These are phyloP conservation scores for Fusarium illudens DNA, from an alignment of 2,329 filamentous ascomycete species.

Conservation along the genomic window DNA sequence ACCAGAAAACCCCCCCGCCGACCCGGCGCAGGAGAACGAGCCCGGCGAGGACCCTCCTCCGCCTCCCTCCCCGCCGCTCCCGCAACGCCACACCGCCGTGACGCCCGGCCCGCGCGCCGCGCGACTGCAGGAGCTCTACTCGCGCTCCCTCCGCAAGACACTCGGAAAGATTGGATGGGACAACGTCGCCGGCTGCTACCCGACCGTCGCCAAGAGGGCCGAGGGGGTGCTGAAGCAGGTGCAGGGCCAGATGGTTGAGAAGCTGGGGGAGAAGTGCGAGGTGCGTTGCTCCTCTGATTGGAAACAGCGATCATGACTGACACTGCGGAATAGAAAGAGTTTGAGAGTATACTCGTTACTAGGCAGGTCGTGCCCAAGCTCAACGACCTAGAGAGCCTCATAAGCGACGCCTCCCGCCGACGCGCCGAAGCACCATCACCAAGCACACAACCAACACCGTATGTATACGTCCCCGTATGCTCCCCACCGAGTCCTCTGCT, in stretches of 20 bases:
- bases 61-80: slow-evolving; percentile 51
- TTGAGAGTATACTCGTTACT: slow-evolving; percentile 61
- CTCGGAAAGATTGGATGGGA: slow-evolving; percentile 64
- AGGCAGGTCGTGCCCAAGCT: slow-evolving; percentile 64
- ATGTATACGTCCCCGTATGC: slow-evolving; percentile 51
- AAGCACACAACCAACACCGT: slow-evolving; percentile 57
- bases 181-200: slow-evolving; percentile 69
- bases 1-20: slow-evolving; percentile 8
- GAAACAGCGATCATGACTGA: slow-evolving; percentile 6
- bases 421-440: slow-evolving; percentile 32
- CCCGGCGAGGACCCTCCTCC: slow-evolving; percentile 8
- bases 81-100: slow-evolving; percentile 52
- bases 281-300: slow-evolving; percentile 40
- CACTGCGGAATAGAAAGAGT: slow-evolving; percentile 56
- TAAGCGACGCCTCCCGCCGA: slow-evolving; percentile 57
- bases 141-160: slow-evolving; percentile 60
- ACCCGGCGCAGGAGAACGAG: slow-evolving; percentile 8
- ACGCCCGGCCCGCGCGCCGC: slow-evolving; percentile 66
- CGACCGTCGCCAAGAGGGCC: slow-evolving; percentile 62
- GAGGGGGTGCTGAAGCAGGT: slow-evolving; percentile 62
- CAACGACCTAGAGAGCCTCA: slow-evolving; percentile 66
- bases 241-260: slow-evolving; percentile 66
- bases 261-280: slow-evolving; percentile 62
- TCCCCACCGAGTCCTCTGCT: not conserved
- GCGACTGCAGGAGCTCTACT: slow-evolving; percentile 63